These are phyloP conservation scores for Aschersonia sp. DNA, from an alignment of 2,329 filamentous ascomycete species.

Conservation along the genomic window DNA sequence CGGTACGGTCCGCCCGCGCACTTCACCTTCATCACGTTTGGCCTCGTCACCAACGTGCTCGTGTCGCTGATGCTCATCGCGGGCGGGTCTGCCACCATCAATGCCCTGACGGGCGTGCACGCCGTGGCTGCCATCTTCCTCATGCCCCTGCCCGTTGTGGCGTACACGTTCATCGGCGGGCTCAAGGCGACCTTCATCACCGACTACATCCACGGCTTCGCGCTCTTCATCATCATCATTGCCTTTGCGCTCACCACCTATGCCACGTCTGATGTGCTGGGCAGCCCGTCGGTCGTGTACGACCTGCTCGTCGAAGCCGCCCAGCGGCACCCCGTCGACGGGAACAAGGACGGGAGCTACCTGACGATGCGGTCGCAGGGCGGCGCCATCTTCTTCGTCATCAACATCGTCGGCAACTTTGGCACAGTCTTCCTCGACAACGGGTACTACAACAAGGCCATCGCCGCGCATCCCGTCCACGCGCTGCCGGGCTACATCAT, in stretches of 20 bases:
- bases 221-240: slow-evolving; percentile 72
- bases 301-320: slow-evolving; percentile 61
- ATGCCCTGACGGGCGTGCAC: slow-evolving; percentile 24
- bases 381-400: slow-evolving; percentile 80
- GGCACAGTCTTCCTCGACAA: slow-evolving; percentile 77
- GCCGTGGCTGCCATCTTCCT: slow-evolving; percentile 54
- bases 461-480: slow-evolving; percentile 71
- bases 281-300: slow-evolving; percentile 64
- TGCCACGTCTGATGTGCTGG: slow-evolving; percentile 55
- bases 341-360: slow-evolving; percentile 71
- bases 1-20: slow-evolving; percentile 62
- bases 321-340: slow-evolving; percentile 55
- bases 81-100: slow-evolving; percentile 51
- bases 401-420: slow-evolving; percentile 75
- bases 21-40: slow-evolving; percentile 68
- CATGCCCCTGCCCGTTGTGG: slow-evolving; percentile 25
- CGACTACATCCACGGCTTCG: slow-evolving; percentile 76
- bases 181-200: slow-evolving; percentile 83
- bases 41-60: slow-evolving; percentile 70
- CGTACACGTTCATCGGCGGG: slow-evolving; percentile 65
- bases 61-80: slow-evolving; percentile 83
- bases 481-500: slow-evolving; percentile 81
- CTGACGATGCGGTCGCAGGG: slow-evolving; percentile 62
- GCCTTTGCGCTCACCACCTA: slow-evolving; percentile 75
- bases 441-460: slow-evolving; percentile 87